Evolutionary conservation across 2,329 filamentous ascomycete species (phyloP).

Genomic region (Cladophialophora psammophila): DNA sequence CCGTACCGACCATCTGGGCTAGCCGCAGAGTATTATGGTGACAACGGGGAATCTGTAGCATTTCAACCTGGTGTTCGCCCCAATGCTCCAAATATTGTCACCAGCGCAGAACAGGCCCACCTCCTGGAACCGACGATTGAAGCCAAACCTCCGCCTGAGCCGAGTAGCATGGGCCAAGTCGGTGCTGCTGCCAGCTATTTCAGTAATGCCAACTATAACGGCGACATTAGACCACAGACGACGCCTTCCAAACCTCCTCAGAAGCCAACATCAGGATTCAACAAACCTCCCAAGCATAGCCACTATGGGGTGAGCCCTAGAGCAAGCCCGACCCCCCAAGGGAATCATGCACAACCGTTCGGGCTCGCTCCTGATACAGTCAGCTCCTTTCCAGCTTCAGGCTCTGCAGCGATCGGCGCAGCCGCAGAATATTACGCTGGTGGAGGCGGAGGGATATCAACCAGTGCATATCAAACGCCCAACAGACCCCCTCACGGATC

Average conservation of each 20-base stretch:
- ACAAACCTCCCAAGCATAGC: constrained; percentile 37
- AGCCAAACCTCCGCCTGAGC: constrained; percentile 64
- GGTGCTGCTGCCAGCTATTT: constrained; percentile 68
- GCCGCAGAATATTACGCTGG: constrained; percentile 35
- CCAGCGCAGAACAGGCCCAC: constrained; percentile 62
- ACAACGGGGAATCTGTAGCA: constrained; percentile 66
- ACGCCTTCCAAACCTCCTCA: constrained; percentile 47
- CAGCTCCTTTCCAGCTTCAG: constrained; percentile 9
- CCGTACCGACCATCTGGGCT: constrained; percentile 60
- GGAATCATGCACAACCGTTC: not conserved
- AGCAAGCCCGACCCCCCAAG: constrained; percentile 38
- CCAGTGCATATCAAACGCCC: constrained; percentile 27
- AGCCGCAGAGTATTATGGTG: constrained; percentile 69
- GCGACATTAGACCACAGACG: constrained; percentile 32
- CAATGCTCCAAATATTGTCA: constrained; percentile 60
- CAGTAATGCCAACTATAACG: constrained; percentile 41
- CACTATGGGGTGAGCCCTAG: constrained; percentile 37
- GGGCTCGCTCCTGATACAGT: not conserved
- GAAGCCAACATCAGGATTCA: constrained; percentile 18
- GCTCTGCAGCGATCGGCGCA: constrained; percentile 20
- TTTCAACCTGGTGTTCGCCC: constrained; percentile 67
- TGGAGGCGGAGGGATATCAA: not conserved
- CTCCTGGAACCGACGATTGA: constrained; percentile 61
- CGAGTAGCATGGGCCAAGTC: constrained; percentile 57
- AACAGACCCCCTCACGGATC: constrained; percentile 29